Conservation (phyloP, 1,139 yeast genomes). For the Eremothecium coryli region DNA sequence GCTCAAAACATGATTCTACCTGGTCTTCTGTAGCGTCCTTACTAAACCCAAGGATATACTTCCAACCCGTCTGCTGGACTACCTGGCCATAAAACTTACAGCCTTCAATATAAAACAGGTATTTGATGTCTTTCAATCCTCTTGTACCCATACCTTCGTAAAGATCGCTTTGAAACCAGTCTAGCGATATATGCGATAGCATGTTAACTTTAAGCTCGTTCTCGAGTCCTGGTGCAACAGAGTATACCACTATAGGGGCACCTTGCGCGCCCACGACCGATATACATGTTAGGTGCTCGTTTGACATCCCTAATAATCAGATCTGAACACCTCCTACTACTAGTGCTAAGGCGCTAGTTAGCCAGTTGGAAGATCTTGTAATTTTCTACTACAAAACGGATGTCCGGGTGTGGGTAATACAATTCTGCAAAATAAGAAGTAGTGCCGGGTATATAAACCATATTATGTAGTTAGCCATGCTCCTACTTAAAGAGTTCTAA, state of each 20-base stretch:
- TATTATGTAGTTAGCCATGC: no score
- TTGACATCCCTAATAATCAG: no score
- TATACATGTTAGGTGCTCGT: constrained; percentile 12
- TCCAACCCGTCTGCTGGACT: constrained; percentile 24
- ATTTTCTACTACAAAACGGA: background rate
- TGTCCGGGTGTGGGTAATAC: no score
- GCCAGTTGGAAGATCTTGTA: no score
- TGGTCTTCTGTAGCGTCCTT: constrained; percentile 11
- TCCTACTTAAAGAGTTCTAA: no score
- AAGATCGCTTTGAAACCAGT: constrained; percentile 26
- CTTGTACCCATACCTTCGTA: constrained; percentile 16
- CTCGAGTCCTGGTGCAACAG: constrained; percentile 13
- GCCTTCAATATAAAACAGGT: constrained; percentile 24
- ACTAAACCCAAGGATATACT: constrained; percentile 25
- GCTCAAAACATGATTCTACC: constrained; percentile 17
- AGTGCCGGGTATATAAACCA: no score
- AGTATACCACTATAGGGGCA: constrained; percentile 22
- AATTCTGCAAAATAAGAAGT: no score
- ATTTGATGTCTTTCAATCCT: constrained; percentile 5
- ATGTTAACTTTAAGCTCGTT: constrained; percentile 25
- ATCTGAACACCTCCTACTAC: background rate
- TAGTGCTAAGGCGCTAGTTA: background rate
- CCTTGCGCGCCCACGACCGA: constrained; percentile 21
- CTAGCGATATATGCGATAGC: constrained; percentile 27
- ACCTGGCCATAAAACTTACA: constrained; percentile 25